Conservation (phyloP, 441 rosid species). For the Populus hybrid region DNA sequence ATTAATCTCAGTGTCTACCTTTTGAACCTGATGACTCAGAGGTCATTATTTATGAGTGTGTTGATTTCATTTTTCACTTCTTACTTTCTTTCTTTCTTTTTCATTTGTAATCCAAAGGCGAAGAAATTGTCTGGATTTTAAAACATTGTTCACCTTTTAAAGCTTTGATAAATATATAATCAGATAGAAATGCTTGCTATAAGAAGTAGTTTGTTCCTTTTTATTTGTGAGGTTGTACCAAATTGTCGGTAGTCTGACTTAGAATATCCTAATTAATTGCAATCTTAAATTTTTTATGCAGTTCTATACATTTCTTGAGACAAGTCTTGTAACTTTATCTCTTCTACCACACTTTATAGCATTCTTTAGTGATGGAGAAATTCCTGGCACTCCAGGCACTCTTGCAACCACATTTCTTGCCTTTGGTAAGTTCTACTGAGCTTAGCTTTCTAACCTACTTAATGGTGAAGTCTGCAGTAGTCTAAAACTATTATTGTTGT, state of each 20-base stretch:
- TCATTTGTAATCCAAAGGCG: background rate
- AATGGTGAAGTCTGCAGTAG: background rate
- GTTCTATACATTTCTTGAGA: slow-evolving; percentile 87
- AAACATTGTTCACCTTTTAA: background rate
- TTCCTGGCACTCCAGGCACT: slow-evolving; percentile 84
- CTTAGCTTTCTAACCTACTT: background rate
- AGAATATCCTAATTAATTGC: background rate
- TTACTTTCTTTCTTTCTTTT: background rate
- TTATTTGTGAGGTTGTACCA: background rate
- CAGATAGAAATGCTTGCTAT: too few relatives aligned
- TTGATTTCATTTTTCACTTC: background rate
- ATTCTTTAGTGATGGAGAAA: slow-evolving; percentile 81
- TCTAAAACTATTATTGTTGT: slow-evolving; percentile 17
- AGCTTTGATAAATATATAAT: background rate
- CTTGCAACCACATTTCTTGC: slow-evolving; percentile 87
- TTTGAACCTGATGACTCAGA: background rate
- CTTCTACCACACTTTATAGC: slow-evolving; percentile 75
- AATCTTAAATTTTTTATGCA: slow-evolving; percentile 35
- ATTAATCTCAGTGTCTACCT: background rate
- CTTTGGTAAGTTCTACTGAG: slow-evolving; percentile 46
- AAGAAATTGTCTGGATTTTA: background rate
- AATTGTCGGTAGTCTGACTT: background rate
- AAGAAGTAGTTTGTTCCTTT: background rate
- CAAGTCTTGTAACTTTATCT: slow-evolving; percentile 70
- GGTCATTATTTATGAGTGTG: background rate